Evolutionary conservation across 106 monocot species (phyloP).

Genomic region (Hemerocallis citrina): DNA sequence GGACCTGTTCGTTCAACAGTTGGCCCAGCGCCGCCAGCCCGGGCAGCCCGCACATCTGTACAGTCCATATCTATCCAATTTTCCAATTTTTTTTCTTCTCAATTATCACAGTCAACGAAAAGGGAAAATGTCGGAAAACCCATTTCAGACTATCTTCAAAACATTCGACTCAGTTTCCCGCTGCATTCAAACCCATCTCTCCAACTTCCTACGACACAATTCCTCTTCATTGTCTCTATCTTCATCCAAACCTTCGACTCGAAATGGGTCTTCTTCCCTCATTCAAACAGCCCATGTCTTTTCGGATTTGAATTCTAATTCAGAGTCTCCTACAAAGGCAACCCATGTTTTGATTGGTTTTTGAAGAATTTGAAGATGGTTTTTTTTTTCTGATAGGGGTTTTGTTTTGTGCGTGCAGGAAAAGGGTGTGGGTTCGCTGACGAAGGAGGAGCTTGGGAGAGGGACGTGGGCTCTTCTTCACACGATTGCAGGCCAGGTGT

Average conservation of each 20-base stretch:
- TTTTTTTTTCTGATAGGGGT: not conserved
- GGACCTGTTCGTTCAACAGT: too few relatives aligned
- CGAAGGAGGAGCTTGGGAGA: conserved; percentile 89
- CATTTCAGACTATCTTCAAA: conserved; percentile 26
- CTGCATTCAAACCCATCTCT: conserved; percentile 28
- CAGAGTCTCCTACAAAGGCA: not conserved
- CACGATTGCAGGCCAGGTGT: conserved; percentile 70
- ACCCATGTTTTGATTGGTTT: not conserved
- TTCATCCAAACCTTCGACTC: not conserved
- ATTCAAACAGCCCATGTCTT: not conserved
- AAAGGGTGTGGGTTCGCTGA: conserved; percentile 36
- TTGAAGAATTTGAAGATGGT: not conserved
- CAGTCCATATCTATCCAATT: too few relatives aligned
- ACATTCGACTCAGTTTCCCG: conserved; percentile 27
- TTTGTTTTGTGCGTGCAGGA: conserved; percentile 20
- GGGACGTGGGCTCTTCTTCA: conserved; percentile 87
- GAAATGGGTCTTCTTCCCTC: not conserved
- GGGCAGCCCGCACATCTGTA: too few relatives aligned
- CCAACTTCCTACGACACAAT: conserved; percentile 10
- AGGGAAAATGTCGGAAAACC: conserved; percentile 34
- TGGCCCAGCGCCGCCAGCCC: too few relatives aligned
- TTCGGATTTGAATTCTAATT: not conserved
- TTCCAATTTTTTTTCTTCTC: too few relatives aligned
- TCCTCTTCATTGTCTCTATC: conserved; percentile 9
- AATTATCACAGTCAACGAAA: too few relatives aligned